Conservation (phyloP, 345 rosid species). For the Draba incana region DNA sequence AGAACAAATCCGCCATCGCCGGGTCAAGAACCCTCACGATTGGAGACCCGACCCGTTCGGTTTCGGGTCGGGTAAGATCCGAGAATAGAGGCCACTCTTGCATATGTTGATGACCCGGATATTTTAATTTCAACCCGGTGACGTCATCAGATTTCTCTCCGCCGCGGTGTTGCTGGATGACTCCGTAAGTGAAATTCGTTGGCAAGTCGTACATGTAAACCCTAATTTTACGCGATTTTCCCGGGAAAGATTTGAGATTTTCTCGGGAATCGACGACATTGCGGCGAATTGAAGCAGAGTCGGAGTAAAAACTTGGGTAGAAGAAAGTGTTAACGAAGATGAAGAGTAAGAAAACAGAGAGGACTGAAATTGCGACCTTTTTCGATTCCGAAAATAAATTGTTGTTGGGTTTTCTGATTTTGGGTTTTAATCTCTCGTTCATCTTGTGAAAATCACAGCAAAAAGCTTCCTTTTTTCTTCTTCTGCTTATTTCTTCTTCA, state of each 20-base stretch:
- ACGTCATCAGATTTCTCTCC: slow-evolving; percentile 42
- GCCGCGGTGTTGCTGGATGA: slow-evolving; percentile 71
- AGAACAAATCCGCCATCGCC: slow-evolving; percentile 77
- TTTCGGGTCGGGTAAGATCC: slow-evolving; percentile 60
- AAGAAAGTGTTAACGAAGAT: slow-evolving; percentile 58
- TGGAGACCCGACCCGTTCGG: slow-evolving; percentile 65
- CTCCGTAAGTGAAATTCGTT: slow-evolving; percentile 64
- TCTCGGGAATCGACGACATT: slow-evolving; percentile 12
- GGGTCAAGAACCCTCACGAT: slow-evolving; percentile 62
- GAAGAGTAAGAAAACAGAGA: slow-evolving; percentile 58
- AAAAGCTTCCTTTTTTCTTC: not conserved
- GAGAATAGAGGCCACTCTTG: slow-evolving; percentile 82
- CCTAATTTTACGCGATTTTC: slow-evolving; percentile 38
- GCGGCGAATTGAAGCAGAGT: slow-evolving; percentile 10
- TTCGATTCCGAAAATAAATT: slow-evolving; percentile 51
- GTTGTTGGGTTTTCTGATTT: slow-evolving; percentile 21
- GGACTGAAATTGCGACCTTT: slow-evolving; percentile 42
- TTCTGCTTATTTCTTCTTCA: not conserved
- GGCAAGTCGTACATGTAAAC: slow-evolving; percentile 84
- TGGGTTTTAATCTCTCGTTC: slow-evolving; percentile 28
- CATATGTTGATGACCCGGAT: slow-evolving; percentile 97
- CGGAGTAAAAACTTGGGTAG: slow-evolving; percentile 44
- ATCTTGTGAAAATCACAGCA: not conserved
- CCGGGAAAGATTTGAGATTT: not conserved
- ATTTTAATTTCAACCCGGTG: slow-evolving; percentile 53